Percentiles rank a stretch among this genome's conserved stretches.
phyloP scores from a whole-genome alignment of 768 basidiomycete species.

The Podaxis sp. region DNA sequence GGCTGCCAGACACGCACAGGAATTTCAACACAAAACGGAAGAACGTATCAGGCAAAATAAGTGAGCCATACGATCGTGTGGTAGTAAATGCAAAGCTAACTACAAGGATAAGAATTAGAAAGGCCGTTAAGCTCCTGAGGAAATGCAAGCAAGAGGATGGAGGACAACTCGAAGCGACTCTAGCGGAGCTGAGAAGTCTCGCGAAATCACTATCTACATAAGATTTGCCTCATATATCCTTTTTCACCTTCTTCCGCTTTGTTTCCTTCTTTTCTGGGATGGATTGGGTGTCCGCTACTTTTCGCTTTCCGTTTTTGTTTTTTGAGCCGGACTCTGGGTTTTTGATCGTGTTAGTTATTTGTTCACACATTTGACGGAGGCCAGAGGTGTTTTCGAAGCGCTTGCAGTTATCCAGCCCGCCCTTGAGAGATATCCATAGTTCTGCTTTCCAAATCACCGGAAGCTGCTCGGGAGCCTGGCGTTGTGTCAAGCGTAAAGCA shows the following conservation, averaged over 20 bases:
- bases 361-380: constrained; percentile 62
- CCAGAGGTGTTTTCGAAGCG: constrained; percentile 63
- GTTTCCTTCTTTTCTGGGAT: constrained; percentile 19
- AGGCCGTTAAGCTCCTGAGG: constrained; percentile 26
- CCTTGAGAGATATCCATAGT: constrained; percentile 51
- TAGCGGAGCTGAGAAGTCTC: constrained; percentile 27
- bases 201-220: constrained; percentile 21
- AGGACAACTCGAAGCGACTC: constrained; percentile 18
- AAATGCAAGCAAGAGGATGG: constrained; percentile 21
- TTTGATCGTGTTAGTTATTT: constrained; percentile 40
- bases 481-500: constrained; percentile 65
- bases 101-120: constrained; percentile 21
- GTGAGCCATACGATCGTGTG: constrained; percentile 28
- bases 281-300: constrained; percentile 15
- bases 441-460: constrained; percentile 56
- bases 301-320: constrained; percentile 13
- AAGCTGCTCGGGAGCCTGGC: constrained; percentile 32
- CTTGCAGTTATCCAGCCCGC: constrained; percentile 45
- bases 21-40: constrained; percentile 54
- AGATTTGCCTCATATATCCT: constrained; percentile 24
- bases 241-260: constrained; percentile 21
- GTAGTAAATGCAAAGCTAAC: not conserved
- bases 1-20: constrained; percentile 54
- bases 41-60: constrained; percentile 47
- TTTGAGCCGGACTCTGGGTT: constrained; percentile 10